Evolutionary conservation across 2,329 filamentous ascomycete species (phyloP).

Genomic region (Cryoendolithus antarcticus): DNA sequence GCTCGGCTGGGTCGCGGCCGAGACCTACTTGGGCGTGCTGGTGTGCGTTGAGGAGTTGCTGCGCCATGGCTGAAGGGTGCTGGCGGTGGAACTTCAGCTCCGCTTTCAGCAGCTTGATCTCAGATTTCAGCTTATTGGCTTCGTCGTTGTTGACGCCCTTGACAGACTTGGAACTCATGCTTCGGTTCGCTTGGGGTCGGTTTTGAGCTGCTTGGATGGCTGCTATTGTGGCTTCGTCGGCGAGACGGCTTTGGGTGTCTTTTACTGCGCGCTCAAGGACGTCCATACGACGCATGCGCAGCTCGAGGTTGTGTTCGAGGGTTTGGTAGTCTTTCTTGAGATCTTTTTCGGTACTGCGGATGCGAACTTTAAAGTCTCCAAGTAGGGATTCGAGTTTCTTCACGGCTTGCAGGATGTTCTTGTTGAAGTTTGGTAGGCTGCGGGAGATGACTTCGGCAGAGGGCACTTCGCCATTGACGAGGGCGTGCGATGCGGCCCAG

Average conservation of each 20-base stretch:
- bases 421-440: constrained; percentile 76
- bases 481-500: constrained; percentile 79
- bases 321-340: constrained; percentile 83
- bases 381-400: constrained; percentile 78
- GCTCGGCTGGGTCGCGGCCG: constrained; percentile 1
- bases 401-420: constrained; percentile 75
- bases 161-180: constrained; percentile 25
- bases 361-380: constrained; percentile 62
- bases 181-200: constrained; percentile 19
- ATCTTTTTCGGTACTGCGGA: constrained; percentile 77
- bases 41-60: constrained; percentile 21
- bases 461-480: constrained; percentile 78
- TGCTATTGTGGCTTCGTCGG: constrained; percentile 36
- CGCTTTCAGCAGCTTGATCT: constrained; percentile 48
- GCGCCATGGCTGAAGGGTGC: constrained; percentile 21
- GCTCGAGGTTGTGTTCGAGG: constrained; percentile 68
- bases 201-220: constrained; percentile 10
- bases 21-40: constrained; percentile 13
- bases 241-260: constrained; percentile 43
- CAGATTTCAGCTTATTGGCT: constrained; percentile 44
- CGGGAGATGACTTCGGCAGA: constrained; percentile 75
- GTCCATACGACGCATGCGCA: constrained; percentile 74
- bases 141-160: constrained; percentile 37
- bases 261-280: constrained; percentile 69
- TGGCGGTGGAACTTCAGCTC: constrained; percentile 54